Evolutionary conservation across 2,329 filamentous ascomycete species (phyloP), one percentile per base, ranked within the genome.

Genomic region (Claviceps purpurea): DNA sequence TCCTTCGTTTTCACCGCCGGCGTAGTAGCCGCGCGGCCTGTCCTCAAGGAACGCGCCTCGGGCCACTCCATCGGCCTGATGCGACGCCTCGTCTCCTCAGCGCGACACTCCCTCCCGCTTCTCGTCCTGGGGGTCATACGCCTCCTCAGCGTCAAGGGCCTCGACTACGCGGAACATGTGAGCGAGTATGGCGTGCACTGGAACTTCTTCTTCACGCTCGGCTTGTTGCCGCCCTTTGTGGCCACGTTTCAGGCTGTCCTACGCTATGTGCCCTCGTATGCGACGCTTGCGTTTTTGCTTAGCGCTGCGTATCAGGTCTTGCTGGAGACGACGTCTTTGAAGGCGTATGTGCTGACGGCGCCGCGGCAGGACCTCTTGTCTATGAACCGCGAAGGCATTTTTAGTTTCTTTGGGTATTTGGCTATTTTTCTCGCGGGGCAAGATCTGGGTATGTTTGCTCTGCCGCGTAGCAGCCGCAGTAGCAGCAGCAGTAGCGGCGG

Each of bases 141-240:
- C 24, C 76, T 97, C 24, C 81, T 89, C 58, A 94, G 84, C 60
- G 90, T 97, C 63, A 98, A 98, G 70, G 87, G 88, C 6, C 73
- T 96, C 34, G 89, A 97, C 64, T 98, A 98, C 64, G 90, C 90
- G 3, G 93, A 98, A 66, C 93, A 98, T 71, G 89, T 96, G 54
- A 89, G 88, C 14, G 93, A 98, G 65, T 98, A 98, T 64, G 93
- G 93, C 44, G 88, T 98, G 10, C 93, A 98, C 68, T 98, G 93
- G 93, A 98, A 98, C 68, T 98, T 98, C 68, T 98, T 98, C 76
- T 97, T 97, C 70, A 98, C 93, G 0, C 75, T 98, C 10, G 90
- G 83, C 5, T 78, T 96, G 47, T 71, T 98, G 24, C 89, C 91
- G 0, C 90, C 90, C 0, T 95, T 95, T 61, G 82, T 95, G 50